These are phyloP conservation scores for Phlebiopsis gigantea DNA, from an alignment of 768 basidiomycete genomes.

Conservation along the genomic window DNA sequence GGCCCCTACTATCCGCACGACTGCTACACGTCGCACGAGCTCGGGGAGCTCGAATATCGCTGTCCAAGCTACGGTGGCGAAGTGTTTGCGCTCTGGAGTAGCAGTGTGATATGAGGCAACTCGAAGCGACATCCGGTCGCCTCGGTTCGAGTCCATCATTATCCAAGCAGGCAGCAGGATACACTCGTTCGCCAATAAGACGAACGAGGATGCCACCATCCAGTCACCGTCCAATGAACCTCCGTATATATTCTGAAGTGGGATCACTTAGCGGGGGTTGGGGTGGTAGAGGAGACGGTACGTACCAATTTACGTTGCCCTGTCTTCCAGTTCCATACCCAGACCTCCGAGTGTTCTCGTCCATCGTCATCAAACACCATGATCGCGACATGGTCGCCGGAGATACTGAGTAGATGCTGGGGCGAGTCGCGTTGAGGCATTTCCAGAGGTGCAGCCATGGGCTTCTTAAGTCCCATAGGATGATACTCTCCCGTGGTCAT, in stretches of 20 bases:
- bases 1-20: neutral
- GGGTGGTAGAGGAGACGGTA: neutral
- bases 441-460: neutral
- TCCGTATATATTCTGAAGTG: neutral
- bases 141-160: neutral
- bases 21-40: neutral
- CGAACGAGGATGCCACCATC: neutral
- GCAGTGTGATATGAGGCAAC: neutral
- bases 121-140: neutral
- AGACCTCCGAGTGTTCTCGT: neutral
- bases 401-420: neutral
- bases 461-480: neutral
- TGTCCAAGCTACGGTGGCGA: neutral
- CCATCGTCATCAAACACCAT: neutral
- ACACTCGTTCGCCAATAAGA: neutral
- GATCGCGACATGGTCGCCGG: neutral
- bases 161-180: neutral
- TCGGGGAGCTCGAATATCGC: neutral
- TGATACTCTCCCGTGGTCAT: neutral
- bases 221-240: too few relatives aligned
- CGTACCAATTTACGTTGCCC: neutral
- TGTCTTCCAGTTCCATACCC: conserved; percentile 1
- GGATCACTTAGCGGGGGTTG: neutral
- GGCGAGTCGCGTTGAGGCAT: neutral
- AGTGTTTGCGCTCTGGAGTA: neutral